Evolutionary conservation across 2,329 filamentous ascomycete species (phyloP).

Genomic region (Pseudogymnoascus sp.): DNA sequence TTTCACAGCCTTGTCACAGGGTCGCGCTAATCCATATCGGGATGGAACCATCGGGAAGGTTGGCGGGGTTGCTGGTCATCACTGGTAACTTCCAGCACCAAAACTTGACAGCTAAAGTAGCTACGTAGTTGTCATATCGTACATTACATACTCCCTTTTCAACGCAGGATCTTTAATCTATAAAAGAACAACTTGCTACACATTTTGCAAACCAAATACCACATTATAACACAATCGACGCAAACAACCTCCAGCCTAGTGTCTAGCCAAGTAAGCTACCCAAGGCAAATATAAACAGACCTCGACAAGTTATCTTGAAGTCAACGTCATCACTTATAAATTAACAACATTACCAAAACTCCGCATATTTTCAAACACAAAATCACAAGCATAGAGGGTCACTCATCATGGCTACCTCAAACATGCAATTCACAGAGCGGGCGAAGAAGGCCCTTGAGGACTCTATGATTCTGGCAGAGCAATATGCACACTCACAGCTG

Average conservation of each 20-base stretch:
- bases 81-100: background rate
- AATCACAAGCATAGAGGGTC: constrained; percentile 12
- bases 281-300: background rate
- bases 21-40: background rate
- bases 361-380: background rate
- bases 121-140: background rate
- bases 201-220: background rate
- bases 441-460: constrained; percentile 85
- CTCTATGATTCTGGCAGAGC: constrained; percentile 76
- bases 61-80: constrained; percentile 5
- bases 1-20: background rate
- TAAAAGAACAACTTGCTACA: background rate
- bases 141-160: background rate
- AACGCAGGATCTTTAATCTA: background rate
- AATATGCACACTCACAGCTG: constrained; percentile 87
- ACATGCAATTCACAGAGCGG: constrained; percentile 89
- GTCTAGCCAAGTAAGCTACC: background rate
- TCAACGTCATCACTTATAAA: background rate
- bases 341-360: background rate
- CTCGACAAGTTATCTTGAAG: background rate
- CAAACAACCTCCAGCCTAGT: background rate
- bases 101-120: background rate
- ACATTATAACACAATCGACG: background rate
- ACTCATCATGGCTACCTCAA: constrained; percentile 55
- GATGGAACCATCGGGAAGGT: constrained; percentile 6